Evolutionary conservation across 2,329 filamentous ascomycete species (phyloP).

Genomic region (Botrytis fabae): DNA sequence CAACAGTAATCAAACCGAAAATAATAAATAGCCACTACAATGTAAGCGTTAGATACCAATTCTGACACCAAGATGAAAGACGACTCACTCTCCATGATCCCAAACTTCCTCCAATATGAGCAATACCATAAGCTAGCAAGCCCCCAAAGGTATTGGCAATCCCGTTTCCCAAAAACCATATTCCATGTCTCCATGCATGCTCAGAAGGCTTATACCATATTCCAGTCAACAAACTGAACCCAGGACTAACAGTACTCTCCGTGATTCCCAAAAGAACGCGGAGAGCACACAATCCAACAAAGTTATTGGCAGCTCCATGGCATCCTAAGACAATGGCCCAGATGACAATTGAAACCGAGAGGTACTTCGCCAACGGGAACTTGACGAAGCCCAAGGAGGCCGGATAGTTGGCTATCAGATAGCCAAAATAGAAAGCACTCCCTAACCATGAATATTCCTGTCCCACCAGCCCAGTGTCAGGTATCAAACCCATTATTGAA

Average conservation of each 20-base stretch:
- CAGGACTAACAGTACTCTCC: constrained; percentile 39
- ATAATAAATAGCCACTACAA: constrained; percentile 29
- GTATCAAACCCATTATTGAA: constrained; percentile 50
- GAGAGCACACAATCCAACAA: constrained; percentile 29
- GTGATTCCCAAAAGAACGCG: constrained; percentile 38
- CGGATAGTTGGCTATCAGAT: constrained; percentile 30
- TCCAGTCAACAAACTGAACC: constrained; percentile 40
- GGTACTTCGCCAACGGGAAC: constrained; percentile 57
- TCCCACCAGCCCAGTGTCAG: constrained; percentile 44
- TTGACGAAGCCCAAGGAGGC: constrained; percentile 35
- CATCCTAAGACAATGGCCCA: constrained; percentile 53
- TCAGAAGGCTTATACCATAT: constrained; percentile 37
- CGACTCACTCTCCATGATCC: constrained; percentile 29
- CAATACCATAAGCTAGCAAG: constrained; percentile 41
- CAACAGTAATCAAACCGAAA: constrained; percentile 34
- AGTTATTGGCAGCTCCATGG: constrained; percentile 28
- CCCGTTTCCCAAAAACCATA: constrained; percentile 33
- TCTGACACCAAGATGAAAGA: not conserved
- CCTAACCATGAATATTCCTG: constrained; percentile 51
- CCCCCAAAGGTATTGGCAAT: constrained; percentile 40
- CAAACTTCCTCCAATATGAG: constrained; percentile 30
- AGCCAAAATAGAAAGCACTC: constrained; percentile 48
- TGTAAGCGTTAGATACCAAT: not conserved
- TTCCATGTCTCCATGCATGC: constrained; percentile 23
- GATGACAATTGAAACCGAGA: constrained; percentile 62